These are phyloP conservation scores for Helicocarpus griseus DNA, from an alignment of 2,329 filamentous ascomycete genomes.

Conservation along the genomic window DNA sequence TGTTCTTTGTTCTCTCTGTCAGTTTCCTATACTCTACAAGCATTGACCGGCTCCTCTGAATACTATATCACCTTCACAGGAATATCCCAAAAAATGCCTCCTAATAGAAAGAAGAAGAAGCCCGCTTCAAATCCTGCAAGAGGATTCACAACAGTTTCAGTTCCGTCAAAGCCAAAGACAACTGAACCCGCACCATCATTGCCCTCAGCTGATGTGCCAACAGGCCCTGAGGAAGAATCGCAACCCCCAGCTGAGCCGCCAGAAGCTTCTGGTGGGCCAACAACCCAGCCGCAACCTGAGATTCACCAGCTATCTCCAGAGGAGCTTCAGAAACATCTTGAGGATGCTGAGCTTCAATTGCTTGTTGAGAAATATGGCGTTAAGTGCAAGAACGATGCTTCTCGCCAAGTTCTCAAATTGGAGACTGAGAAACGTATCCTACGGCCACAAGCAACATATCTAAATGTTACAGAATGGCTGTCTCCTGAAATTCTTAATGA, in stretches of 20 bases:
- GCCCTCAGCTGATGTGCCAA: slow-evolving; percentile 6
- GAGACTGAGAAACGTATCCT: slow-evolving; percentile 80
- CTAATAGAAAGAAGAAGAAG: slow-evolving; percentile 61
- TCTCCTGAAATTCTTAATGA: slow-evolving; percentile 67
- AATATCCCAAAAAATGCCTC: slow-evolving; percentile 7
- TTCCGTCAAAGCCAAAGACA: slow-evolving; percentile 69
- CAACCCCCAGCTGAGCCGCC: neutral
- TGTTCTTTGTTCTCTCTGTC: too few relatives aligned
- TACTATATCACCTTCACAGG: neutral
- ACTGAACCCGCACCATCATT: slow-evolving; percentile 22
- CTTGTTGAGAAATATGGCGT: slow-evolving; percentile 74
- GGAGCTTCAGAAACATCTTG: slow-evolving; percentile 79
- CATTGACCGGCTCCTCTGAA: too few relatives aligned
- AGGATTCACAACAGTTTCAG: slow-evolving; percentile 87
- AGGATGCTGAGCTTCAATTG: slow-evolving; percentile 80
- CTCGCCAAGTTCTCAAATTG: slow-evolving; percentile 64
- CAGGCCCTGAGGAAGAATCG: slow-evolving; percentile 20
- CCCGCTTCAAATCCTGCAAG: slow-evolving; percentile 74
- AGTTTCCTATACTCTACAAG: too few relatives aligned
- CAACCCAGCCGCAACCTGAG: neutral
- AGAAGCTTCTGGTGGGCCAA: neutral
- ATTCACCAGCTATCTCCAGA: slow-evolving; percentile 54
- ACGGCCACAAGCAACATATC: slow-evolving; percentile 62
- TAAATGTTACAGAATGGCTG: slow-evolving; percentile 71
- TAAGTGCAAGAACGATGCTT: slow-evolving; percentile 70